phyloP scores from a whole-genome alignment of 2,329 filamentous ascomycete genomes.

The Ceratocystis alfenasii region DNA sequence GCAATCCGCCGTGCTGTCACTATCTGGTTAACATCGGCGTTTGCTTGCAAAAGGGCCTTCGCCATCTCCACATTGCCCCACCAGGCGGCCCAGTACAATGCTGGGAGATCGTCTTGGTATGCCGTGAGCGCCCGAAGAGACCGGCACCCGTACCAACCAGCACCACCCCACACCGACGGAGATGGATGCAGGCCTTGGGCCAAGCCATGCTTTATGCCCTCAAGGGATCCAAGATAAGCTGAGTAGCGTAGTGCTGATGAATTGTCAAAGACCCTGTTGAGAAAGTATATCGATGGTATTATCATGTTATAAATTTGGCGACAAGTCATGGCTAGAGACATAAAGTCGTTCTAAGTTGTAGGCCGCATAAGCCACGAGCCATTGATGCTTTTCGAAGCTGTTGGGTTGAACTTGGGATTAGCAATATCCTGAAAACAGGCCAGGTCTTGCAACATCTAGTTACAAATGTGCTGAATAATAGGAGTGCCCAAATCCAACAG shows the following conservation, averaged over 20 bases:
- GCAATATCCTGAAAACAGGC: slow-evolving; percentile 3
- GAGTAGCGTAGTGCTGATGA: slow-evolving; percentile 18
- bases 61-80: slow-evolving; percentile 1
- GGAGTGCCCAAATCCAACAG: neutral
- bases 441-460: slow-evolving; percentile 8
- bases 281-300: slow-evolving; percentile 12
- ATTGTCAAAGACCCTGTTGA: slow-evolving; percentile 16
- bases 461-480: slow-evolving; percentile 4
- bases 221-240: slow-evolving; percentile 13
- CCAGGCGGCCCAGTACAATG: slow-evolving; percentile 19
- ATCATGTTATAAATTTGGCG: slow-evolving; percentile 7
- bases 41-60: neutral
- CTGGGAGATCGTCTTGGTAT: slow-evolving; percentile 14
- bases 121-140: slow-evolving; percentile 7
- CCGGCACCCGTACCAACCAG: slow-evolving; percentile 13
- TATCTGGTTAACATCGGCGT: slow-evolving; percentile 11
- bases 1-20: slow-evolving; percentile 8
- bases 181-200: slow-evolving; percentile 1
- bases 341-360: slow-evolving; percentile 14
- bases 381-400: neutral
- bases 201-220: slow-evolving; percentile 8
- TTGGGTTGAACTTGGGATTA: neutral
- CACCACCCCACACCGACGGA: neutral
- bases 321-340: slow-evolving; percentile 16
- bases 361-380: neutral